Evolutionary conservation across 2,329 filamentous ascomycete genomes (phyloP), one percentile per base, ranked within the genome.

Genomic region (Scortechinia acanthostroma): DNA sequence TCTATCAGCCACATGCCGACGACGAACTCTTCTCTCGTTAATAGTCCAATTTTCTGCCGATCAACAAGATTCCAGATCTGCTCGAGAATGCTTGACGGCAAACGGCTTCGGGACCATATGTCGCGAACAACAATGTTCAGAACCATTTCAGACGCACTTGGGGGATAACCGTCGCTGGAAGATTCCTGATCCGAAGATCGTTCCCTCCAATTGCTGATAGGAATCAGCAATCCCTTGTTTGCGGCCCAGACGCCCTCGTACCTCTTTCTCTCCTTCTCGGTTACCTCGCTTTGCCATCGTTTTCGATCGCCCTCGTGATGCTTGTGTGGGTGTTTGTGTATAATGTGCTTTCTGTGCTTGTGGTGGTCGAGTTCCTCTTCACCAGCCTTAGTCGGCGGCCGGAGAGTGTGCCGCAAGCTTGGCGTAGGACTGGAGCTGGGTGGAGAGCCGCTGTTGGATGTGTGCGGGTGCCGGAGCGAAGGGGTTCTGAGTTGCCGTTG

Each of bases 161-260:
- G 21, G 10, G 25, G 25, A n/a, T 30, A 30, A n/a, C n/a, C n/a
- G 25, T 30, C 25, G 25, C 25, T 30, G n/a, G n/a, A n/a, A n/a
- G n/a, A n/a, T n/a, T n/a, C n/a, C n/a, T n/a, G n/a, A n/a, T n/a
- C n/a, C n/a, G n/a, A n/a, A n/a, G n/a, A n/a, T 30, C n/a, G 10
- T n/a, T 10, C n/a, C n/a, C 25, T 10, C 10, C 10, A 10, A 10
- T 30, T n/a, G 10, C n/a, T 10, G 33, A 50, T 47, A 16, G 49
- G 30, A 40, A 53, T 55, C 21, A 68, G 55, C 30, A 62, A 54
- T 10, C 69, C 68, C 53, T 63, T 63, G 48, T 73, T 73, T 3
- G 69, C 68, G 22, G 68, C 69, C 68, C 69, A 73, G 3, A 73
- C 66, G 3, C 68, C 69, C 52, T 73, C 69, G 48, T 72, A 73